phyloP scores from a whole-genome alignment of 108 stramenopile genomes.

The Conticribra guillardii region DNA sequence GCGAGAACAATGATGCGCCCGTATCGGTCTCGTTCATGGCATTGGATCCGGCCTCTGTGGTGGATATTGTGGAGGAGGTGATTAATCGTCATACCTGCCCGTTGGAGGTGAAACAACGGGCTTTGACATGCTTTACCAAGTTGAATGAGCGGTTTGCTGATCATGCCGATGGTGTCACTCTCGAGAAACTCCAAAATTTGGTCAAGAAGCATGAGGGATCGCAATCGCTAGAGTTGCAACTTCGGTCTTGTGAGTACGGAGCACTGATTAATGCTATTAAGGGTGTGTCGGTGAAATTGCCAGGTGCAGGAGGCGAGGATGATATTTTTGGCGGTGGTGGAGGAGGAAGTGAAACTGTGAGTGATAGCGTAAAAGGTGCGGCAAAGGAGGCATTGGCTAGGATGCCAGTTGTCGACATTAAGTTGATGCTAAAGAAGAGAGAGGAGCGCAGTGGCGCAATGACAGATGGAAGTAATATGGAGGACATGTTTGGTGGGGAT shows the following conservation, averaged over 20 bases:
- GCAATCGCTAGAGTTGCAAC: constrained; percentile 92
- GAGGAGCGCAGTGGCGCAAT: constrained; percentile 45
- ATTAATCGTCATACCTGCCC: constrained; percentile 76
- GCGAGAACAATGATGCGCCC: constrained; percentile 21
- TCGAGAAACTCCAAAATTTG: constrained; percentile 62
- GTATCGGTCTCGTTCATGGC: constrained; percentile 68
- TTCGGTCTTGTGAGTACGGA: constrained; percentile 93
- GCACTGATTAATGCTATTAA: constrained; percentile 83
- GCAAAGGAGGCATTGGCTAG: constrained; percentile 90
- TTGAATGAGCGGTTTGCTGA: constrained; percentile 84
- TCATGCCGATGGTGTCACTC: constrained; percentile 62
- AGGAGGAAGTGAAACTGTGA: constrained; percentile 43
- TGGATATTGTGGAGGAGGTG: constrained; percentile 73
- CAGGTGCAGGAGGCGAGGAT: constrained; percentile 23
- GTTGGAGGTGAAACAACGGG: constrained; percentile 75
- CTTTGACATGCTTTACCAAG: constrained; percentile 89
- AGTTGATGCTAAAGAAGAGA: constrained; percentile 78
- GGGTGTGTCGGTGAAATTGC: constrained; percentile 43
- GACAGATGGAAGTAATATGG: constrained; percentile 33
- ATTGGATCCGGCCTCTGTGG: constrained; percentile 65
- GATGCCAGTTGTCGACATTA: constrained; percentile 94
- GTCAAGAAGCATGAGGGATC: constrained; percentile 76
- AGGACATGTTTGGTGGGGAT: constrained; percentile 47
- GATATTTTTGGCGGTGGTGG: constrained; percentile 73
- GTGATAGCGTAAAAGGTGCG: constrained; percentile 65